Evolutionary conservation across 345 rosid genomes (phyloP).

Genomic region (Viola odorata): DNA sequence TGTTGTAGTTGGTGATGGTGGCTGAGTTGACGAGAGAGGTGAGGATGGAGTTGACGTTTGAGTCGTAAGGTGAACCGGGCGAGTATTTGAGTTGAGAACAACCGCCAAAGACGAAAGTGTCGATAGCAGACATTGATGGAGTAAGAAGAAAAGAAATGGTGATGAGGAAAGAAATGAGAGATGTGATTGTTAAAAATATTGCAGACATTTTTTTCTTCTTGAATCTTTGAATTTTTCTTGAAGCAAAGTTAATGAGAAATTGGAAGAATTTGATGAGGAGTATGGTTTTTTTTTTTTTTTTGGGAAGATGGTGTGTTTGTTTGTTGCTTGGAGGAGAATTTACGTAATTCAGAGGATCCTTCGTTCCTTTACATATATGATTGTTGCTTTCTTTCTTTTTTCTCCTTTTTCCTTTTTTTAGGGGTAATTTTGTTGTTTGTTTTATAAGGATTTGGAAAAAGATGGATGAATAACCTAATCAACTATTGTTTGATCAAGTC

Average conservation of each 20-base stretch:
- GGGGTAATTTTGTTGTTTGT: not conserved
- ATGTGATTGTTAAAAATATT: not conserved
- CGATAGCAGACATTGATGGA: constrained; percentile 14
- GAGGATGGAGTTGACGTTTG: constrained; percentile 25
- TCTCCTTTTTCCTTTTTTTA: no score
- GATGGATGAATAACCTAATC: no score
- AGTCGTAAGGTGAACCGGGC: constrained; percentile 25
- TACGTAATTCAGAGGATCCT: constrained; percentile 41
- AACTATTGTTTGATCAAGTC: no score
- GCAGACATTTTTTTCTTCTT: constrained; percentile 6
- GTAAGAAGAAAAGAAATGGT: constrained; percentile 1
- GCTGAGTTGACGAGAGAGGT: constrained; percentile 31
- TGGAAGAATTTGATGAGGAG: not conserved
- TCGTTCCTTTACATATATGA: constrained; percentile 18
- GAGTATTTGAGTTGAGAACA: constrained; percentile 21
- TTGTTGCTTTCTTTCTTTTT: not conserved
- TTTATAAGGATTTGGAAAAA: no score
- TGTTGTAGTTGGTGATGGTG: constrained; percentile 21
- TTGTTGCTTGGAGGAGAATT: constrained; percentile 50
- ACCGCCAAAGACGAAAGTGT: constrained; percentile 24
- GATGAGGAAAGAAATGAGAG: constrained; percentile 4
- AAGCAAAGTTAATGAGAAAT: not conserved
- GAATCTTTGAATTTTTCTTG: not conserved
- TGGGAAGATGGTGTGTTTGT: constrained; percentile 1
- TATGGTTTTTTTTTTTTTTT: not conserved